Evolutionary conservation across 2,329 filamentous ascomycete species (phyloP).

Genomic region (Botrytis porri): DNA sequence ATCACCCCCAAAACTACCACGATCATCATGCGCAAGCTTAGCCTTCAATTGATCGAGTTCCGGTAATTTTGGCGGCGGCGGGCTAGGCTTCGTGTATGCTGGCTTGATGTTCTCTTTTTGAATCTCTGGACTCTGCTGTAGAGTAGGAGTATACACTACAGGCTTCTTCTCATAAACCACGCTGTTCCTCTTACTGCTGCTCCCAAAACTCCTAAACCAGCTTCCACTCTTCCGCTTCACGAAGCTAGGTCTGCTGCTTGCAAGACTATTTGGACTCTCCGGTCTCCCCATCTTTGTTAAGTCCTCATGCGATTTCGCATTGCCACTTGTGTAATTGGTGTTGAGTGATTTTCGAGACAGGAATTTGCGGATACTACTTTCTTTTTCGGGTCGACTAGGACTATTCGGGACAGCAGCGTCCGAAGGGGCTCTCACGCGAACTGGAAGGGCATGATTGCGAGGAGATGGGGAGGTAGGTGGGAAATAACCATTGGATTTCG

Average conservation of each 20-base stretch:
- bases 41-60: conserved; percentile 38
- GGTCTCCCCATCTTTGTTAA: conserved; percentile 31
- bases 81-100: conserved; percentile 24
- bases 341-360: conserved; percentile 40
- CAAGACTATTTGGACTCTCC: conserved; percentile 34
- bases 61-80: conserved; percentile 38
- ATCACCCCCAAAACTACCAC: conserved; percentile 35
- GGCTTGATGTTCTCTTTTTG: conserved; percentile 24
- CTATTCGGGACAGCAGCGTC: conserved; percentile 26
- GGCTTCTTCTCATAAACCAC: conserved; percentile 25
- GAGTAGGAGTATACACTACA: conserved; percentile 5
- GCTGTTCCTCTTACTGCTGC: conserved; percentile 30
- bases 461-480: background rate
- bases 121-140: conserved; percentile 25
- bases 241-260: conserved; percentile 26
- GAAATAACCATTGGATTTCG: conserved; percentile 12
- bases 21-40: conserved; percentile 33
- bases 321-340: conserved; percentile 35
- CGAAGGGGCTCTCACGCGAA: conserved; percentile 6
- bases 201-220: conserved; percentile 37
- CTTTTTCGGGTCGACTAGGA: conserved; percentile 28
- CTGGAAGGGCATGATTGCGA: conserved; percentile 1
- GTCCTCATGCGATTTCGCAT: conserved; percentile 34
- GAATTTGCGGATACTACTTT: conserved; percentile 41
- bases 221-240: conserved; percentile 34